Evolutionary conservation across 1,284 basidiomycete genomes (phyloP).

Genomic region (Microbotryum intermedium): DNA sequence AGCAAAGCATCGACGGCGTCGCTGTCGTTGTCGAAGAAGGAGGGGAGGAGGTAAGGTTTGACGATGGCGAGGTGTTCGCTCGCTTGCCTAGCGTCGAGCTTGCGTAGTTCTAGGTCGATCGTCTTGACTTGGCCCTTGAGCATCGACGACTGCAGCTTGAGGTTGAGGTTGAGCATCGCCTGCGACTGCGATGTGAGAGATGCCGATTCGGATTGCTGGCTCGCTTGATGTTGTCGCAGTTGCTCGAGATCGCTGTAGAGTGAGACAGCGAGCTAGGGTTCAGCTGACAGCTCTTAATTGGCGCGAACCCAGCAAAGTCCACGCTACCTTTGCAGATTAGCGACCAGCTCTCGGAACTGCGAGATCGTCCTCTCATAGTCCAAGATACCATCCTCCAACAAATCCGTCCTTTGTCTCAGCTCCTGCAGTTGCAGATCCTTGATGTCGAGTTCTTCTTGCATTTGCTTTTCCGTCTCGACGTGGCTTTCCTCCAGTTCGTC

Average conservation of each 20-base stretch:
- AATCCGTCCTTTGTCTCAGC: constrained; percentile 54
- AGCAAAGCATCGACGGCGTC: constrained; percentile 79
- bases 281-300: not conserved
- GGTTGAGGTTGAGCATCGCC: constrained; percentile 79
- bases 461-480: constrained; percentile 80
- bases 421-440: constrained; percentile 64
- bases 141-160: constrained; percentile 80
- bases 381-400: constrained; percentile 64
- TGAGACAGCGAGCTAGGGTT: not conserved
- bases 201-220: constrained; percentile 68
- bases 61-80: constrained; percentile 59
- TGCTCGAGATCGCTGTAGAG: constrained; percentile 63
- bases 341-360: constrained; percentile 83
- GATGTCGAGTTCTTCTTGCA: constrained; percentile 78
- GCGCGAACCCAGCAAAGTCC: not conserved
- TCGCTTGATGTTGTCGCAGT: constrained; percentile 71
- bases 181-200: constrained; percentile 62
- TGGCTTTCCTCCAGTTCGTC: constrained; percentile 98
- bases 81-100: constrained; percentile 71
- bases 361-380: constrained; percentile 79
- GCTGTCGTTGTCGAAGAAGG: constrained; percentile 70
- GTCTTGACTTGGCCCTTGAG: constrained; percentile 78
- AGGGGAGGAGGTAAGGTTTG: constrained; percentile 69
- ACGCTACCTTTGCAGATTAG: constrained; percentile 64
- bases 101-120: constrained; percentile 77